These are phyloP conservation scores for fission yeast (Schizosaccharomyces pombe) DNA, from an alignment of 805 yeast genomes.

Conservation along the genomic window DNA sequence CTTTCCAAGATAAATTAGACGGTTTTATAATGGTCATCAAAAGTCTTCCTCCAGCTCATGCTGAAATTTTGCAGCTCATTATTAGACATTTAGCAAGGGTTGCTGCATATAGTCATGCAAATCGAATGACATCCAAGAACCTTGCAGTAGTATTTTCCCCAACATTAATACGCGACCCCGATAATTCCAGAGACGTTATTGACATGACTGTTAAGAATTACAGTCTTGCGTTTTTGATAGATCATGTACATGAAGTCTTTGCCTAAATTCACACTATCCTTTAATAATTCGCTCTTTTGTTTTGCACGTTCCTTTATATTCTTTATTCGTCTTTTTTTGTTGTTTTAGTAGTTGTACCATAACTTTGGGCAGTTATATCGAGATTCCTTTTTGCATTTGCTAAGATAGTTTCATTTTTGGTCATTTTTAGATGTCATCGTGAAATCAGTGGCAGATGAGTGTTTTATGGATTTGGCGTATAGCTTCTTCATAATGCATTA, in stretches of 20 bases:
- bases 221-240: slow-evolving; percentile 45
- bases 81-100: slow-evolving; percentile 44
- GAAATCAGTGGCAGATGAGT: no score
- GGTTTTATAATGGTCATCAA: slow-evolving; percentile 17
- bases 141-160: slow-evolving; percentile 89
- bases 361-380: no score
- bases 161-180: slow-evolving; percentile 54
- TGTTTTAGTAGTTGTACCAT: no score
- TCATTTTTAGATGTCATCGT: no score
- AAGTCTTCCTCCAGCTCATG: slow-evolving; percentile 36
- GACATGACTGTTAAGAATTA: slow-evolving; percentile 69
- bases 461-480: no score
- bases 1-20: slow-evolving; percentile 9
- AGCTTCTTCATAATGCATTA: no score
- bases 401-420: no score
- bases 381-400: no score
- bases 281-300: neutral
- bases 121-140: slow-evolving; percentile 65
- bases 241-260: slow-evolving; percentile 6
- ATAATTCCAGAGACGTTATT: slow-evolving; percentile 57
- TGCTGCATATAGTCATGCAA: slow-evolving; percentile 26
- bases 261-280: neutral
- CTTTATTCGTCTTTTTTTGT: no score
- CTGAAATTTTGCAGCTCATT: slow-evolving; percentile 17
- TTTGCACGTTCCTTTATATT: neutral